These are phyloP conservation scores for Ganoderma sp. DNA, from an alignment of 1,284 basidiomycete genomes.

Conservation along the genomic window DNA sequence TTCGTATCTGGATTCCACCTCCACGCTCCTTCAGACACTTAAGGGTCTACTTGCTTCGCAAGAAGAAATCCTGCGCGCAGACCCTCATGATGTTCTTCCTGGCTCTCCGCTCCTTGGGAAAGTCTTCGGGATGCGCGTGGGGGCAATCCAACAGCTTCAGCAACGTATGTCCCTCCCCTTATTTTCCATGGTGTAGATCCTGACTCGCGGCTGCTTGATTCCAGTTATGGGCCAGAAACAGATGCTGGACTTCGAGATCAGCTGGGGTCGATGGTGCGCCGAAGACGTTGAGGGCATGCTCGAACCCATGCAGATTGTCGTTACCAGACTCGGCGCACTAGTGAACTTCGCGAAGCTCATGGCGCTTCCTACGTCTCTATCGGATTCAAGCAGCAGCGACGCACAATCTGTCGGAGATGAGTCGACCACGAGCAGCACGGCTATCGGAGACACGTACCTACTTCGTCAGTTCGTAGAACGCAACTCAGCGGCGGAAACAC, in stretches of 20 bases:
- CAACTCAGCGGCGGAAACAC: constrained; percentile 42
- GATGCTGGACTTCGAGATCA: constrained; percentile 59
- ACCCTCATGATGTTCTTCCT: constrained; percentile 42
- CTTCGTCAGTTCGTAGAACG: constrained; percentile 46
- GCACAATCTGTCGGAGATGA: constrained; percentile 19
- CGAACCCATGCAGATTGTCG: constrained; percentile 49
- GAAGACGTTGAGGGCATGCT: constrained; percentile 55
- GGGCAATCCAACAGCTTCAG: constrained; percentile 36
- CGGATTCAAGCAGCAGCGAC: constrained; percentile 16
- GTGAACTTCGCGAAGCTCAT: constrained; percentile 42
- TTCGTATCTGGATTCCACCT: constrained; percentile 45
- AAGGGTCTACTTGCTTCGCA: constrained; percentile 47
- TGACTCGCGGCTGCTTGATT: not conserved
- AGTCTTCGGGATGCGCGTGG: constrained; percentile 37
- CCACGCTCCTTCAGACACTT: constrained; percentile 43
- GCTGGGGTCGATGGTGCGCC: constrained; percentile 59
- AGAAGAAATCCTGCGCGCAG: constrained; percentile 48
- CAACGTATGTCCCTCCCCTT: constrained; percentile 29
- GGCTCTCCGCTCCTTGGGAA: constrained; percentile 41
- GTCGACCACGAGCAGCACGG: constrained; percentile 9
- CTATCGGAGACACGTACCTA: constrained; percentile 47
- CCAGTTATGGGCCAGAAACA: constrained; percentile 49
- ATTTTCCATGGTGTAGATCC: not conserved
- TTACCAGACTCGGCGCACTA: constrained; percentile 50
- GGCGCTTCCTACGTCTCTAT: constrained; percentile 25